These are phyloP conservation scores for Zopfochytrium polystomum DNA, from an alignment of 371 early-diverging fungal species.

Conservation along the genomic window DNA sequence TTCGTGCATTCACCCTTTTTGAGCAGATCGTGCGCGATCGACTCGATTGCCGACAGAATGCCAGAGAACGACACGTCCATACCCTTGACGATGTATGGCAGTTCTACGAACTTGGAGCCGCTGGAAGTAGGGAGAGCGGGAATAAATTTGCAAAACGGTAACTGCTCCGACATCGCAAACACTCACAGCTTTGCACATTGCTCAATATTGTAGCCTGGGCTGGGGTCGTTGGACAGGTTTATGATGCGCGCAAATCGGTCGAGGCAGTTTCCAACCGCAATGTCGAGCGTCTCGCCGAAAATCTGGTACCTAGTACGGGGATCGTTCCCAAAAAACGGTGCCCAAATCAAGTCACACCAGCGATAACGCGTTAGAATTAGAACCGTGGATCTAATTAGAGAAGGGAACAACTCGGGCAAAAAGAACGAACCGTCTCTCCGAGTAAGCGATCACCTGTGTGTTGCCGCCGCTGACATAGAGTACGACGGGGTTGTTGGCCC, in stretches of 20 bases:
- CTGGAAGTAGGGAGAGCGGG: slow-evolving; percentile 39
- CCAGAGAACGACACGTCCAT: slow-evolving; percentile 99
- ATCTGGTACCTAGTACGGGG: slow-evolving; percentile 74
- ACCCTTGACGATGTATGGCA: slow-evolving; percentile 99
- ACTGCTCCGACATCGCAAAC: neutral
- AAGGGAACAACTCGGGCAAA: neutral
- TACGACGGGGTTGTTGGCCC: slow-evolving; percentile 94
- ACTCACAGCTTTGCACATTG: slow-evolving; percentile 82
- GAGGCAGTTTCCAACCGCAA: slow-evolving; percentile 98
- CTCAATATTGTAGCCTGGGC: slow-evolving; percentile 99
- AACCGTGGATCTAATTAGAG: too few relatives aligned
- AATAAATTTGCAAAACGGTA: neutral
- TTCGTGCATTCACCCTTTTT: slow-evolving; percentile 25
- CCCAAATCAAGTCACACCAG: too few relatives aligned
- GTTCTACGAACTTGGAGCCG: slow-evolving; percentile 81
- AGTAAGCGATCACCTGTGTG: slow-evolving; percentile 99
- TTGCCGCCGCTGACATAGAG: slow-evolving; percentile 99
- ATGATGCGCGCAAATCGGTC: slow-evolving; percentile 97
- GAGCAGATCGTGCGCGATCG: slow-evolving; percentile 62
- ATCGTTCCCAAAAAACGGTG: neutral
- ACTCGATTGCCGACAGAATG: slow-evolving; percentile 86
- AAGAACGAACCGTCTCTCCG: slow-evolving; percentile 63
- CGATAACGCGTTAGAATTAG: too few relatives aligned
- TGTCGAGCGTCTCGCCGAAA: slow-evolving; percentile 99
- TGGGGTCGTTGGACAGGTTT: slow-evolving; percentile 94